Conservation (phyloP, 139 green algal species). For the Medakamo hakoo region DNA sequence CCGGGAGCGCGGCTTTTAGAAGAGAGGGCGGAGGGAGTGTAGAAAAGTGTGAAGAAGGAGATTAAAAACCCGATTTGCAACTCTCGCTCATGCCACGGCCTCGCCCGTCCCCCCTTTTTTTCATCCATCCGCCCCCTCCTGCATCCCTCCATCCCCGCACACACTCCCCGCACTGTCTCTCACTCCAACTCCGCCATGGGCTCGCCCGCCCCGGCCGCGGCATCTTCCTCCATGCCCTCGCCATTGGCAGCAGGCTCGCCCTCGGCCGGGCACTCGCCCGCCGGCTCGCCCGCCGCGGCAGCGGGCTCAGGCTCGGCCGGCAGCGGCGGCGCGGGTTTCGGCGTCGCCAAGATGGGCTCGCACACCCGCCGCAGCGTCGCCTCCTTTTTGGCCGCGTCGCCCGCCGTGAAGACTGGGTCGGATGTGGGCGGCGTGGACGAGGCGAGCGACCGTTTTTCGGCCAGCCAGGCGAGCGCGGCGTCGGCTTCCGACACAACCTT, state of each 20-base stretch:
- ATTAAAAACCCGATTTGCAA: too few relatives aligned
- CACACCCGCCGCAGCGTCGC: conserved; percentile 58
- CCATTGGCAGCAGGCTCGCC: neutral
- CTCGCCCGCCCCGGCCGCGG: neutral
- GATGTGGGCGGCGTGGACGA: conserved; percentile 19
- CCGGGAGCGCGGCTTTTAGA: neutral
- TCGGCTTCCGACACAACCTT: conserved; percentile 58
- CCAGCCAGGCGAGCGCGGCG: conserved; percentile 65
- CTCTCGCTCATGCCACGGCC: too few relatives aligned
- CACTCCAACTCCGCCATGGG: neutral
- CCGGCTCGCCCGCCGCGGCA: neutral
- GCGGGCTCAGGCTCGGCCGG: conserved; percentile 12
- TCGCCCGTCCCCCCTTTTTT: too few relatives aligned
- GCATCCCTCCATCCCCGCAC: neutral
- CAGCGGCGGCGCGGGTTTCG: conserved; percentile 38
- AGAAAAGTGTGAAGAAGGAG: too few relatives aligned
- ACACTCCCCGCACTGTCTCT: neutral
- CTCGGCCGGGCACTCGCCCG: neutral
- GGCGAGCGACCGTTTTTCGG: conserved; percentile 39
- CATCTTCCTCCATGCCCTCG: neutral
- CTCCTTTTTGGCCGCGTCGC: conserved; percentile 77
- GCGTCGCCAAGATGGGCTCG: conserved; percentile 77
- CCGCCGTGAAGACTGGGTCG: conserved; percentile 55
- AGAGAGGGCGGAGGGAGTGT: too few relatives aligned
- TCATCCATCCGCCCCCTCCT: too few relatives aligned